phyloP scores from a whole-genome alignment of 1,284 basidiomycete species.

The Cutaneotrichosporon dermatis region DNA sequence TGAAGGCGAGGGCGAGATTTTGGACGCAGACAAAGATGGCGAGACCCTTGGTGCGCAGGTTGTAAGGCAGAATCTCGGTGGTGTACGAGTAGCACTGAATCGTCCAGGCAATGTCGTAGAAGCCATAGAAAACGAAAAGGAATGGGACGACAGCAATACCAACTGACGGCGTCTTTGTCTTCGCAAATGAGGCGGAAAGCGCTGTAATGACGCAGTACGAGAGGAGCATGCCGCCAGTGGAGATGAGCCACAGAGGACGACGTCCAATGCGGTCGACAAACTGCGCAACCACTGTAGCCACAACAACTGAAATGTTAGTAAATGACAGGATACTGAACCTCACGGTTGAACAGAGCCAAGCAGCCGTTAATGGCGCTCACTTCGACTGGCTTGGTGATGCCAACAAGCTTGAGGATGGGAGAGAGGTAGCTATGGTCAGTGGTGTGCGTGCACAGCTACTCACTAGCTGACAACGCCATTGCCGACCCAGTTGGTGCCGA shows the following conservation, averaged over 20 bases:
- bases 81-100: slow-evolving; percentile 56
- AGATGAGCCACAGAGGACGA: slow-evolving; percentile 22
- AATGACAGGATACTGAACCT: no score
- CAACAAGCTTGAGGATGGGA: slow-evolving; percentile 14
- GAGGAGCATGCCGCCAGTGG: slow-evolving; percentile 18
- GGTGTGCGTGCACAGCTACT: no score
- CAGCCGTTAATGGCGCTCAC: slow-evolving; percentile 18
- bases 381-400: slow-evolving; percentile 11
- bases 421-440: slow-evolving; percentile 2
- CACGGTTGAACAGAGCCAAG: slow-evolving; percentile 17
- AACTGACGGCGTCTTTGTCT: slow-evolving; percentile 13
- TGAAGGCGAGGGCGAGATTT: slow-evolving; percentile 2
- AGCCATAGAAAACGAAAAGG: slow-evolving; percentile 23
- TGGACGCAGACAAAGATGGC: slow-evolving; percentile 13
- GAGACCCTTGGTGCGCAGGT: slow-evolving; percentile 26
- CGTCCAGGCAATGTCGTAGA: slow-evolving; percentile 20
- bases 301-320: no score
- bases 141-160: slow-evolving; percentile 22
- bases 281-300: no score
- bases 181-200: slow-evolving; percentile 18
- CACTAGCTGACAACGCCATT: slow-evolving; percentile 8
- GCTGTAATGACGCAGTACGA: slow-evolving; percentile 18
- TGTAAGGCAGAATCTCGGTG: slow-evolving; percentile 26
- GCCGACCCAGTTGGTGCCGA: slow-evolving; percentile 28
- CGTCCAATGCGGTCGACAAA: slow-evolving; percentile 21